Percentiles rank a stretch among this genome's conserved stretches.
phyloP scores from a whole-genome alignment of 1,284 basidiomycete species.

The Sporisorium sorghi region DNA sequence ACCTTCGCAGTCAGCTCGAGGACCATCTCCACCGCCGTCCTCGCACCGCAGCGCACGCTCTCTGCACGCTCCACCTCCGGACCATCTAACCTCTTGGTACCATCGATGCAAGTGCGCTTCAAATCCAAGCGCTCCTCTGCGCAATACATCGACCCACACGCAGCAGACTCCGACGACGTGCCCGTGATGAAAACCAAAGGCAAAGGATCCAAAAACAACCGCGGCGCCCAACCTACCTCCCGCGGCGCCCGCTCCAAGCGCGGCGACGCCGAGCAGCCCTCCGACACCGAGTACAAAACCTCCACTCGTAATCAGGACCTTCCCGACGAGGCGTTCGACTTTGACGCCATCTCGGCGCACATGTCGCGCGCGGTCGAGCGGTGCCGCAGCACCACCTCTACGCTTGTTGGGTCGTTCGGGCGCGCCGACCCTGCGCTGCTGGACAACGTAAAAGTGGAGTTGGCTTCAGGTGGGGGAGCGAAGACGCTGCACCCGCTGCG shows the following conservation, averaged over 20 bases:
- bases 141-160: conserved; percentile 44
- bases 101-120: conserved; percentile 13
- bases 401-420: conserved; percentile 55
- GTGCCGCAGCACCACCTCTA: conserved; percentile 41
- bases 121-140: conserved; percentile 50
- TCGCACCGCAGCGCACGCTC: neutral
- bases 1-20: neutral
- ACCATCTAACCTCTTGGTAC: neutral
- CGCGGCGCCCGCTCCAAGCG: conserved; percentile 45
- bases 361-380: conserved; percentile 58
- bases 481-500: conserved; percentile 51
- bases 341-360: conserved; percentile 38
- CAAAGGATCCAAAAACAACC: conserved; percentile 53
- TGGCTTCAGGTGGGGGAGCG: conserved; percentile 13
- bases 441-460: conserved; percentile 57
- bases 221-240: conserved; percentile 25
- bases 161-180: conserved; percentile 51
- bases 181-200: conserved; percentile 63
- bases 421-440: conserved; percentile 59
- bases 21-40: conserved; percentile 19
- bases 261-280: conserved; percentile 25
- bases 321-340: conserved; percentile 57
- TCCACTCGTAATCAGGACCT: conserved; percentile 51
- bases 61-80: neutral
- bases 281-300: conserved; percentile 34